Evolutionary conservation across 495 filamentous ascomycete species (phyloP).

Genomic region (Aspergillus heteromorphus): DNA sequence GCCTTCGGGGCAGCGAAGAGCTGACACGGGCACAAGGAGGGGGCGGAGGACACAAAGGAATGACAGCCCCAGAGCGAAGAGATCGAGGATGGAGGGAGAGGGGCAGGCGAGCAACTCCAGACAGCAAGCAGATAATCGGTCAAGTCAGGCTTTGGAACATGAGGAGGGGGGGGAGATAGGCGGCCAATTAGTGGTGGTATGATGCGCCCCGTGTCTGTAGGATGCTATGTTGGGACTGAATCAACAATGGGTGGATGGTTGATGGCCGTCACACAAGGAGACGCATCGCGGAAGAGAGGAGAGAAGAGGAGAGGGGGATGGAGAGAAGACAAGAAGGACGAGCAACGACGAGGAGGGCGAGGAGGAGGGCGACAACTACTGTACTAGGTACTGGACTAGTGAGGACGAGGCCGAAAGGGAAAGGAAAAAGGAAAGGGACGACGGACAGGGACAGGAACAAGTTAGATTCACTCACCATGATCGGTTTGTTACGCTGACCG

Average conservation of each 20-base stretch:
- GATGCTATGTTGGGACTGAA: neutral
- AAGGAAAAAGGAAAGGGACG: neutral
- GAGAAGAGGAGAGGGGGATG: neutral
- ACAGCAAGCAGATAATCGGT: neutral
- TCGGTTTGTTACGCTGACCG: conserved; percentile 7
- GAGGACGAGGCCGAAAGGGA: neutral
- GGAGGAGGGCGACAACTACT: neutral
- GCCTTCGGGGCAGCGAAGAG: conserved; percentile 2
- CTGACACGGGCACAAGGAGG: conserved; percentile 3
- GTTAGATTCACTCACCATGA: neutral
- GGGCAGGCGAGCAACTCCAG: conserved; percentile 9
- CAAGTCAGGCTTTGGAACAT: neutral
- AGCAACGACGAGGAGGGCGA: neutral
- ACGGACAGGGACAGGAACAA: conserved; percentile 1
- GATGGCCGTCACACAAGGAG: conserved; percentile 5
- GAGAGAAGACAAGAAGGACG: neutral
- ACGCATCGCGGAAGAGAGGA: conserved; percentile 14
- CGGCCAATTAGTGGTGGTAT: neutral
- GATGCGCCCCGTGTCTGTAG: neutral
- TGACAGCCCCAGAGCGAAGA: conserved; percentile 29
- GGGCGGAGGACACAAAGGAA: conserved; percentile 29
- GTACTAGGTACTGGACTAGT: too few relatives aligned
- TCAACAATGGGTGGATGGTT: conserved; percentile 9
- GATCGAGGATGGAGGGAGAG: conserved; percentile 7
- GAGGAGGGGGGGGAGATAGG: neutral